Base-by-base conservation (phyloP, 352 stramenopile species). In the Plasmopara halstedii region DNA sequence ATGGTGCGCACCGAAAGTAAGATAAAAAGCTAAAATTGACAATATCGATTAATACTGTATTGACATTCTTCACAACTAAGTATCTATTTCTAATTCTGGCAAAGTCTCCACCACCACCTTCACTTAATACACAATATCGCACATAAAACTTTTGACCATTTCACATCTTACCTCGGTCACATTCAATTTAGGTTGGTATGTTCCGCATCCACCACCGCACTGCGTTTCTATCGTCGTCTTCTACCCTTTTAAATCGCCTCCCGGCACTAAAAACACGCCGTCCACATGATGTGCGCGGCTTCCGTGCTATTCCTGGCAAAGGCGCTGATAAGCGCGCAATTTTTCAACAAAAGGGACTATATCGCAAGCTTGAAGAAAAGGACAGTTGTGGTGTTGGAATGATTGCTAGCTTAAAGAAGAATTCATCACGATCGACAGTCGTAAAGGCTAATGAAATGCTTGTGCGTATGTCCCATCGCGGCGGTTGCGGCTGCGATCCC, bases 391-490 rank as follows among this genome's bases (percentile, higher is more conserved):
- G 95, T 55, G 94, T 98, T 14, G 95, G 95, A 26, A 84, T 98
- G 46, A 94, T 98, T 46, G 95, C 94, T 17, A 92, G 94, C 33
- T 69, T 98, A n/a, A 97, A 98, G 65, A 96, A 89, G 43, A 61
- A 96, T 45, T 73, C 87, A 19, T 95, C 80, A 50, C 78, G 93
- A 32, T 73, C 83, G 42, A 94, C 75, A 22, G 92, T 98, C 17
- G 74, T 96, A 21, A 83, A 97, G 62, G 92, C 94, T 17, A 97
- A 98, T 70, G 89, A 98, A 63, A 98, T 98, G 94, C 81, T 98
- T 22, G 85, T 98, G 50, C 83, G 94, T 22, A 98, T 98, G 94
- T 94, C 83, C 36, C 95, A 98, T 73, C 72, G 94, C 42, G 76
- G 94, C 36, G 94, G 92, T 44, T 98, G 94, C 53, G 95, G 94